phyloP scores from a whole-genome alignment of 495 filamentous ascomycete genomes.

The Ascobolus immersus region DNA sequence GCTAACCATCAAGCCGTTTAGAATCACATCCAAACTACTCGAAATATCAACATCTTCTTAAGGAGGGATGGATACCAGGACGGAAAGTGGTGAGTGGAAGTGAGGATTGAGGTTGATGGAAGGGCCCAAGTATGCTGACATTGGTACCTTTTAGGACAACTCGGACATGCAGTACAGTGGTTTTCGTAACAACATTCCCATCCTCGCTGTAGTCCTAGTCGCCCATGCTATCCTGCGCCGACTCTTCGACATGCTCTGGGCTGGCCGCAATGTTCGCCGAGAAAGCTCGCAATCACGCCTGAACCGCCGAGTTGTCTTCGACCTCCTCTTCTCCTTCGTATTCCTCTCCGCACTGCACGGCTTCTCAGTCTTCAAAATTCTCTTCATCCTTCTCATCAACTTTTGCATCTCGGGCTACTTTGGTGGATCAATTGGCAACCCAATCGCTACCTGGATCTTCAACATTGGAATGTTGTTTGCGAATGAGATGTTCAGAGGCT shows the following conservation, averaged over 20 bases:
- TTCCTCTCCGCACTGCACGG: slow-evolving; percentile 66
- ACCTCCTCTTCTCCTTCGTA: slow-evolving; percentile 54
- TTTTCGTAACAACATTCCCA: slow-evolving; percentile 69
- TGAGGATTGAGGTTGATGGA: no score
- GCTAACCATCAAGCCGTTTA: slow-evolving; percentile 14
- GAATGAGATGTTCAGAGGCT: slow-evolving; percentile 65
- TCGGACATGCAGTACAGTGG: slow-evolving; percentile 72
- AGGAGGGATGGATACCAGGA: slow-evolving; percentile 78
- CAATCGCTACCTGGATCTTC: slow-evolving; percentile 60
- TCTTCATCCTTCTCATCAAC: slow-evolving; percentile 56
- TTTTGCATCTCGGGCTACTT: slow-evolving; percentile 31
- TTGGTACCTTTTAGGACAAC: slow-evolving; percentile 69
- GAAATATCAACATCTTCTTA: slow-evolving; percentile 44
- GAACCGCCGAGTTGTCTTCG: slow-evolving; percentile 56
- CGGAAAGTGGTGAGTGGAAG: slow-evolving; percentile 48
- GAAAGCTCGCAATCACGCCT: slow-evolving; percentile 20
- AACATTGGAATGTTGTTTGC: slow-evolving; percentile 67
- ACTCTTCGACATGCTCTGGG: slow-evolving; percentile 29
- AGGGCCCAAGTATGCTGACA: no score
- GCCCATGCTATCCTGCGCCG: slow-evolving; percentile 56
- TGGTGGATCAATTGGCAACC: slow-evolving; percentile 12
- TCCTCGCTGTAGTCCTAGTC: slow-evolving; percentile 41
- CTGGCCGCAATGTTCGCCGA: slow-evolving; percentile 5
- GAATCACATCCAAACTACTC: slow-evolving; percentile 59
- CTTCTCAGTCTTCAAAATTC: slow-evolving; percentile 55